Base-by-base conservation (phyloP, 2,329 filamentous ascomycete genomes). In the Graphilbum sp. region DNA sequence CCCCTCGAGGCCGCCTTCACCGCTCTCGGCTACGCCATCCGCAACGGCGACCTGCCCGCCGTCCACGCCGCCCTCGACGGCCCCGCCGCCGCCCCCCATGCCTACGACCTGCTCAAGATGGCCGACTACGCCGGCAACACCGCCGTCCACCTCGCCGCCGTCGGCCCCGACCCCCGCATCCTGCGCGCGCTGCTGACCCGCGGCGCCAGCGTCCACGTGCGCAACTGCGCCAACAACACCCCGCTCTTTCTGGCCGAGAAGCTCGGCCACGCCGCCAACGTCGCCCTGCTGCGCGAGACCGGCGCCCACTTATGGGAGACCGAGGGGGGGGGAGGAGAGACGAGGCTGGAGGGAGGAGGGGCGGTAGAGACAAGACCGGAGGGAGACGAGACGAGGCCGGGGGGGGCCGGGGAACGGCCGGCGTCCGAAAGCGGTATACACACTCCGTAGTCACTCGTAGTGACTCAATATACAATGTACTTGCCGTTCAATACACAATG, bases 81-180 rank as follows among this genome's bases (percentile, higher is more conserved):
- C 32, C 77, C 83, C 49, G 69, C 83, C 49, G 69, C 75, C 44
- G 61, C 51, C 25, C 51, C 47, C 39, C 40, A 38, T 36, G 20
- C 41, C 15, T 49, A 52, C 43, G 54, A 69, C 41, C 64, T 90
- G 17, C 65, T 90, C 33, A 82, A 82, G 50, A 75, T 77, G 45
- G 70, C 72, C 23, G 83, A 90, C 58, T 88, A 88, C 53, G 80
- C 79, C 17, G 82, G 83, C 34, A 90, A 88, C 58, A 88, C 83
- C 20, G 66, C 65, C 4, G 57, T 72, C 29, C 71, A 75, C 49
- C 62, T 75, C 3, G 71, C 70, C 2, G 67, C 70, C 23, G 64
- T 73, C 5, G 62, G 65, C 2, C 63, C 70, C 16, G 62, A 67
- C 41, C 56, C 60, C 1, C 61, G 62, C n/a, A 64, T 80, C 23